These are phyloP conservation scores for Boechera retrofracta DNA, from an alignment of 345 rosid genomes.

Conservation along the genomic window DNA sequence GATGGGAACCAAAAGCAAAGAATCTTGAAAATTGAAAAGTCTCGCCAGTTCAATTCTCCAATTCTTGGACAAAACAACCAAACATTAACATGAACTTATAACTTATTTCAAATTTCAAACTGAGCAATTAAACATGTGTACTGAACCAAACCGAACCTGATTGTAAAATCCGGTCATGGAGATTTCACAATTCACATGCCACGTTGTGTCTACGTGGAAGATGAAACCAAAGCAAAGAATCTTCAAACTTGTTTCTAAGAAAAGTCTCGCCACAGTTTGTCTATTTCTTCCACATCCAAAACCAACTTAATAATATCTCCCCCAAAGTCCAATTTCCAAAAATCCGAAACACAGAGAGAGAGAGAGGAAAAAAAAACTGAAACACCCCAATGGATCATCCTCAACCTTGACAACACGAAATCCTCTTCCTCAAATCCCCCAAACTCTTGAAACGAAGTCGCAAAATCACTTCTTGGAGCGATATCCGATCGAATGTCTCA, in stretches of 20 bases:
- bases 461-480: not conserved
- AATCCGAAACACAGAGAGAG: slow-evolving; percentile 7
- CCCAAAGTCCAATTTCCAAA: slow-evolving; percentile 39
- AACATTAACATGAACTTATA: too few relatives aligned
- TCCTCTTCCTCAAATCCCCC: not conserved
- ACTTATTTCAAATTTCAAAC: too few relatives aligned
- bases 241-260: slow-evolving; percentile 16
- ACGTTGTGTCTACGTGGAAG: slow-evolving; percentile 32
- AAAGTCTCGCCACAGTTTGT: slow-evolving; percentile 28
- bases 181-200: not conserved
- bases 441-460: slow-evolving; percentile 13
- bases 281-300: slow-evolving; percentile 29
- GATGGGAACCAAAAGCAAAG: slow-evolving; percentile 36
- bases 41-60: not conserved
- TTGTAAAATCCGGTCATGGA: not conserved
- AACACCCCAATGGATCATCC: slow-evolving; percentile 33
- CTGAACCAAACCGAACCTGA: not conserved
- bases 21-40: slow-evolving; percentile 35
- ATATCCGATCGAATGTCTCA: slow-evolving; percentile 50
- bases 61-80: too few relatives aligned
- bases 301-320: slow-evolving; percentile 29
- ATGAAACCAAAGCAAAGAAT: slow-evolving; percentile 43
- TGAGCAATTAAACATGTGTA: too few relatives aligned
- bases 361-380: not conserved
- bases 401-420: slow-evolving; percentile 37